phyloP scores from a whole-genome alignment of 1,284 basidiomycete species.

The Heterobasidion occidentale region DNA sequence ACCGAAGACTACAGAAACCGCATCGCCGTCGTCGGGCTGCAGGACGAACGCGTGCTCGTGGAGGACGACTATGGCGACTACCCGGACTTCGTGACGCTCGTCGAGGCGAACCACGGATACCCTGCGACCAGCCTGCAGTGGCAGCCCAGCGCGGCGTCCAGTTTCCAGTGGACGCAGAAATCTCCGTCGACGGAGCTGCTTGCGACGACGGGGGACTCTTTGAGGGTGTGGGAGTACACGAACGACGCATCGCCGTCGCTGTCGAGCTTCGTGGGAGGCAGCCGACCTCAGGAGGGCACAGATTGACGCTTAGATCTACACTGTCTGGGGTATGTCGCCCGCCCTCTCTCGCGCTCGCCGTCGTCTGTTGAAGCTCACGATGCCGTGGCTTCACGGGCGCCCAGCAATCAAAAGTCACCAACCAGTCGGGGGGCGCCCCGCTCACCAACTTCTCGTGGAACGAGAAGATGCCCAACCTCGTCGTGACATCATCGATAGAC shows the following conservation, averaged over 20 bases:
- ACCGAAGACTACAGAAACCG: conserved; percentile 75
- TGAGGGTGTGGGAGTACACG: conserved; percentile 84
- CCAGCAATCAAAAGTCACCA: conserved; percentile 80
- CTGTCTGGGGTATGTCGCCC: conserved; percentile 72
- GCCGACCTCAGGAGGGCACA: conserved; percentile 46
- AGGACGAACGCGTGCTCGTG: conserved; percentile 75
- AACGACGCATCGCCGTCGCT: conserved; percentile 48
- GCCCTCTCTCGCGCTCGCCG: conserved; percentile 7
- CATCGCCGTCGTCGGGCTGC: conserved; percentile 75
- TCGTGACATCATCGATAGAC: conserved; percentile 95
- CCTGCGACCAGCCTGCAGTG: conserved; percentile 80
- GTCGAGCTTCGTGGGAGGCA: conserved; percentile 66
- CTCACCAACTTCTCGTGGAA: conserved; percentile 97
- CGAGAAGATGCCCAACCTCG: conserved; percentile 75
- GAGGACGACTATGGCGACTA: conserved; percentile 78
- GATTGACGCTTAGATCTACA: conserved; percentile 55
- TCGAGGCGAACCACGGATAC: conserved; percentile 76
- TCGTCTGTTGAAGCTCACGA: conserved; percentile 3
- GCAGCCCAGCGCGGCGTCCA: conserved; percentile 64
- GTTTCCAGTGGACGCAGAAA: conserved; percentile 59
- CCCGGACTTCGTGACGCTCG: conserved; percentile 75
- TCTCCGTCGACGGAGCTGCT: conserved; percentile 64
- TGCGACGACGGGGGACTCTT: conserved; percentile 85
- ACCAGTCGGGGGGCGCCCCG: conserved; percentile 77
- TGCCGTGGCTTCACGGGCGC: conserved; percentile 1